A percentile compares a stretch with the other conserved stretches of the same genome.
phyloP scores from a whole-genome alignment of 495 filamentous ascomycete genomes.

The Peziza echinospora region DNA sequence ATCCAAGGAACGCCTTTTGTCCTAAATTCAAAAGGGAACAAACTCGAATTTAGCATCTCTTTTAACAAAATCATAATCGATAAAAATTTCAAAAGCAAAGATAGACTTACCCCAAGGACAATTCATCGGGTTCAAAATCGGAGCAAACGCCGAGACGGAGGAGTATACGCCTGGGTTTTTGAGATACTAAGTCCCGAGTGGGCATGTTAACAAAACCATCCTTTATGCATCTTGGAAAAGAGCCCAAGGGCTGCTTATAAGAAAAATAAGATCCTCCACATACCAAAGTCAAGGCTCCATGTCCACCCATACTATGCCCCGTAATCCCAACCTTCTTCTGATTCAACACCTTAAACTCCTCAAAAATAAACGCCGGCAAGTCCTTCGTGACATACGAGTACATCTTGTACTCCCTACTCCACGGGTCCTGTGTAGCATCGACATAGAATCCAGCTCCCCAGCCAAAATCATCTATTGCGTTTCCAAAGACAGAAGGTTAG shows the following conservation, averaged over 20 bases:
- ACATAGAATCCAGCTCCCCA: constrained; percentile 85
- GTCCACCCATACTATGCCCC: constrained; percentile 91
- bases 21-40: too few relatives aligned
- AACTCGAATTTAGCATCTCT: too few relatives aligned
- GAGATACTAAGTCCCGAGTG: constrained; percentile 46
- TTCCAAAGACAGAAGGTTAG: not conserved
- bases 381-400: constrained; percentile 72
- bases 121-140: constrained; percentile 66
- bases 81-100: too few relatives aligned
- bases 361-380: constrained; percentile 54
- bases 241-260: too few relatives aligned
- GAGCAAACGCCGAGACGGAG: constrained; percentile 73
- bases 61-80: too few relatives aligned
- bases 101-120: constrained; percentile 53
- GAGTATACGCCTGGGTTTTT: constrained; percentile 78
- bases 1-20: constrained; percentile 80
- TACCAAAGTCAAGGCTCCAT: constrained; percentile 73
- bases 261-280: too few relatives aligned
- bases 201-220: not conserved
- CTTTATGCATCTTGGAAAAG: not conserved
- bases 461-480: constrained; percentile 71
- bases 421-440: constrained; percentile 61
- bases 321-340: constrained; percentile 48
- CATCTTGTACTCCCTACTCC: constrained; percentile 63
- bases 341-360: constrained; percentile 44